Evolutionary conservation across 2,329 filamentous ascomycete genomes (phyloP).

Genomic region (Colletotrichum navitas): DNA sequence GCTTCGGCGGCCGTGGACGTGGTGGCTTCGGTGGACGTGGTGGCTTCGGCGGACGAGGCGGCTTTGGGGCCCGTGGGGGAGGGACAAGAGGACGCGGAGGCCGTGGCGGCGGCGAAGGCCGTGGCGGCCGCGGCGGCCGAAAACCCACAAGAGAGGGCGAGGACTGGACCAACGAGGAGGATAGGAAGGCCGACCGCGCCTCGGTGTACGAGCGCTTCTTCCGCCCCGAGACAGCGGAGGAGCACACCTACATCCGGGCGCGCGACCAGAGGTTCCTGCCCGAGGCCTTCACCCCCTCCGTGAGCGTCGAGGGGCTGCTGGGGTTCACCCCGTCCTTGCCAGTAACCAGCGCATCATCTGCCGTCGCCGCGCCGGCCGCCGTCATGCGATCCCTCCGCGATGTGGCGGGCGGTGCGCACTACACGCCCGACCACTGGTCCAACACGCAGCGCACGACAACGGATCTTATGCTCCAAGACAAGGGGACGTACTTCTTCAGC

Average conservation of each 20-base stretch:
- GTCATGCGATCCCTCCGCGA: slow-evolving; percentile 54
- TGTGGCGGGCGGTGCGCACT: slow-evolving; percentile 49
- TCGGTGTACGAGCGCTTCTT: slow-evolving; percentile 34
- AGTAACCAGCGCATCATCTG: slow-evolving; percentile 45
- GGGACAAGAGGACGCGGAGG: slow-evolving; percentile 43
- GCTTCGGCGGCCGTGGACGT: slow-evolving; percentile 30
- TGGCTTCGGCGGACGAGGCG: slow-evolving; percentile 21
- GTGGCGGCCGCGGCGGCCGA: slow-evolving; percentile 36
- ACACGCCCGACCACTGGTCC: slow-evolving; percentile 7
- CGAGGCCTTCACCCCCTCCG: slow-evolving; percentile 49
- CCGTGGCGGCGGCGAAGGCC: slow-evolving; percentile 31
- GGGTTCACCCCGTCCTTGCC: slow-evolving; percentile 53
- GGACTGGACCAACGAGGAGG: slow-evolving; percentile 38
- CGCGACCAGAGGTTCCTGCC: slow-evolving; percentile 43
- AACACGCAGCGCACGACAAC: slow-evolving; percentile 3
- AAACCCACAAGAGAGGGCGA: slow-evolving; percentile 41
- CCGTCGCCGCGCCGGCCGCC: slow-evolving; percentile 46
- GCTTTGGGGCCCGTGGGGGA: slow-evolving; percentile 36
- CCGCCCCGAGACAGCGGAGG: slow-evolving; percentile 44
- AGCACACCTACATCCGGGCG: slow-evolving; percentile 46
- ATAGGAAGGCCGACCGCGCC: slow-evolving; percentile 39
- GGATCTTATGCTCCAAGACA: not conserved
- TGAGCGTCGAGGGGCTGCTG: slow-evolving; percentile 52
- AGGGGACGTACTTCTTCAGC: slow-evolving; percentile 41
- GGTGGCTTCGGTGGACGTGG: slow-evolving; percentile 33